Evolutionary conservation across 2,329 filamentous ascomycete species (phyloP).

Genomic region (Sarocladiaceae sp.): DNA sequence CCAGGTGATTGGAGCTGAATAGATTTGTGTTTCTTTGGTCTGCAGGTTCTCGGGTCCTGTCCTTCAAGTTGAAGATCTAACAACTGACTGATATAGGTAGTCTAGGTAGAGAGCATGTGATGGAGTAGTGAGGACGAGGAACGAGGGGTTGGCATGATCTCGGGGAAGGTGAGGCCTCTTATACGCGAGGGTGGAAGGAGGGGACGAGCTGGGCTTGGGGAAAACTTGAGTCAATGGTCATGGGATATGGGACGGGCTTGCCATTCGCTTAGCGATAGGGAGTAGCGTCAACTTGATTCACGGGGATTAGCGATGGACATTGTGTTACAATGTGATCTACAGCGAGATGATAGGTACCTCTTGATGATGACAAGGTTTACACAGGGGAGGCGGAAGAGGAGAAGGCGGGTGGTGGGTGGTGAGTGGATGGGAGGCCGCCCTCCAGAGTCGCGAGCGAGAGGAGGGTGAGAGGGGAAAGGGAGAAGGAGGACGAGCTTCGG

Average conservation of each 20-base stretch:
- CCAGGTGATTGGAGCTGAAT: neutral
- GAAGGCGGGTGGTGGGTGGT: too few species aligned
- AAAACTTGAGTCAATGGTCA: neutral
- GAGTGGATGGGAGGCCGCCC: constrained; percentile 4
- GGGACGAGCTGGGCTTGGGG: neutral
- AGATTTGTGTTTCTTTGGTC: neutral
- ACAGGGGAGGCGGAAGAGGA: neutral
- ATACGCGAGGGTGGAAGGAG: neutral
- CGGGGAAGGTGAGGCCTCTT: neutral
- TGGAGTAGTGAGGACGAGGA: neutral
- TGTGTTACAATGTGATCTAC: neutral
- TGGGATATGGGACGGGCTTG: constrained; percentile 7
- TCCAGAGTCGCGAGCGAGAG: neutral
- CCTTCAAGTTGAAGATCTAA: neutral
- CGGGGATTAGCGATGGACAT: neutral
- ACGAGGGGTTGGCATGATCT: neutral
- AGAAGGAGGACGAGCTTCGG: neutral
- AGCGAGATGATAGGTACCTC: neutral
- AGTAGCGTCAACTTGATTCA: neutral
- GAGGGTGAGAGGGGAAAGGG: neutral
- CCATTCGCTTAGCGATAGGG: neutral
- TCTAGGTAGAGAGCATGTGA: neutral
- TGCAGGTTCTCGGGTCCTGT: too few species aligned
- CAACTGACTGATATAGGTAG: neutral
- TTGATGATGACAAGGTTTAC: neutral